Evolutionary conservation across 1,284 basidiomycete genomes (phyloP), one percentile per base, ranked within the genome.

Genomic region (Moniliella sp.): DNA sequence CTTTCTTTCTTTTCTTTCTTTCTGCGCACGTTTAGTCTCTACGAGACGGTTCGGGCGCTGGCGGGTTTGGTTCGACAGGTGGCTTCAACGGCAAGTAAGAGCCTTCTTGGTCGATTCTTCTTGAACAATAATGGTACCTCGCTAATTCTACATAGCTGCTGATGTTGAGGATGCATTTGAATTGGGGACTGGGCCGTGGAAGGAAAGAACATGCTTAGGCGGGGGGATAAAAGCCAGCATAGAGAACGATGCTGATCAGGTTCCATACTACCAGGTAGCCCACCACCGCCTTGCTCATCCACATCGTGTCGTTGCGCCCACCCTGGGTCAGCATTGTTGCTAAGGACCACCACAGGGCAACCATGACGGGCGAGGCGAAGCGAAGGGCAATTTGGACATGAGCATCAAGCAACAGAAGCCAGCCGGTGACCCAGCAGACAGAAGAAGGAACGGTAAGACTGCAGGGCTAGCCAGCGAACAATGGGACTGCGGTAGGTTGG

Each of bases 11-110:
- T n/a, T 16, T 29, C 10, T 3, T 5, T 5, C n/a, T 11, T 15
- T 14, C 7, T n/a, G 17, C 12, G 5, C 3, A 13, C 10, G 16
- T 25, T 84, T 78, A 69, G 74, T 43, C 71, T 94, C 5, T 76
- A 80, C 32, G 74, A 75, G 39, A 93, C 88, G 0, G 53, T 71
- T 12, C 74, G 88, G 88, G 86, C 8, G 67, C 67, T n/a, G 76
- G 74, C 26, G 88, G 84, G 0, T 94, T 91, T 47, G 88, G 86
- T 0, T 93, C 84, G 1, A 94, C 86, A 2, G 88, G 86, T n/a
- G 67, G 56, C 1, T 59, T 59, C n/a, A n/a, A n/a, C n/a, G n/a
- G n/a, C n/a, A n/a, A n/a, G n/a, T n/a, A n/a, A n/a, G n/a, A n/a
- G n/a, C n/a, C n/a, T n/a, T n/a, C n/a, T n/a, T n/a, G n/a, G n/a